Percentiles rank a stretch among this genome's conserved stretches.
Conservation (phyloP, 306 rosid species). For the Quillaja saponaria region DNA sequence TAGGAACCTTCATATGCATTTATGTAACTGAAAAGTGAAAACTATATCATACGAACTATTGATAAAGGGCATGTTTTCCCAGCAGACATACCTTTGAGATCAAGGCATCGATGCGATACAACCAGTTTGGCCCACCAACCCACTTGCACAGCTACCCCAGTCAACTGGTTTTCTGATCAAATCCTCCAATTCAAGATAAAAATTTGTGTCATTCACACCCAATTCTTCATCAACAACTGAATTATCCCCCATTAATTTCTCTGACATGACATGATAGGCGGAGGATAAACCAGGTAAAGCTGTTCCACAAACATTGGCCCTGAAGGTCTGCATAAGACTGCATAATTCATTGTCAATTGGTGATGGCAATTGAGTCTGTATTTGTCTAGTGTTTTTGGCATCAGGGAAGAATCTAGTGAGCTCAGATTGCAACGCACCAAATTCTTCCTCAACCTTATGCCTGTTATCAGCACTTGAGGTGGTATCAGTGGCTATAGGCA, state of each 20-base stretch:
- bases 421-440: constrained; percentile 37
- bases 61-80: no score
- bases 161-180: constrained; percentile 65
- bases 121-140: constrained; percentile 58
- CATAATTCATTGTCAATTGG: constrained; percentile 36
- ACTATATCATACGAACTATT: not conserved
- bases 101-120: constrained; percentile 44
- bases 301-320: constrained; percentile 11
- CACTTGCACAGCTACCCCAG: constrained; percentile 58
- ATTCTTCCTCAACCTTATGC: constrained; percentile 34
- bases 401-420: constrained; percentile 41
- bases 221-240: constrained; percentile 48
- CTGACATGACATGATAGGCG: constrained; percentile 55
- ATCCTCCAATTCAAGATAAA: constrained; percentile 79
- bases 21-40: constrained; percentile 16
- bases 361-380: constrained; percentile 23
- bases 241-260: constrained; percentile 43
- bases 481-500: constrained; percentile 22
- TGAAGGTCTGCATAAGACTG: constrained; percentile 28
- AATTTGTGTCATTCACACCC: constrained; percentile 55
- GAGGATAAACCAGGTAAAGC: constrained; percentile 36
- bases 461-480: constrained; percentile 29
- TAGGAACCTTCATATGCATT: constrained; percentile 30
- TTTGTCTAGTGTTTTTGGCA: constrained; percentile 11
- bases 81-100: no score